These are phyloP conservation scores for Conticribra guillardii DNA, from an alignment of 108 stramenopile genomes.

Conservation along the genomic window DNA sequence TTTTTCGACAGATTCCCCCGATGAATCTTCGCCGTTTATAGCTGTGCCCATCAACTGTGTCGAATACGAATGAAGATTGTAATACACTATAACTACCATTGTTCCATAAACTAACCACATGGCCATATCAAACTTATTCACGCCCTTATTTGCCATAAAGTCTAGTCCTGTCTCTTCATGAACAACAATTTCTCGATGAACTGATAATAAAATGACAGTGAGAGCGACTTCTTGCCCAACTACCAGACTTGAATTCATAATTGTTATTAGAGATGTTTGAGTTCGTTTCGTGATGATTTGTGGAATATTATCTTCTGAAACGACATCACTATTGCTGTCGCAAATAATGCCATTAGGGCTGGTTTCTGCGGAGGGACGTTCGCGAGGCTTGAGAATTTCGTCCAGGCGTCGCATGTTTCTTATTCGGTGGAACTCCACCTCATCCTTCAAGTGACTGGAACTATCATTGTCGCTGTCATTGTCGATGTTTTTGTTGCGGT, in stretches of 20 bases:
- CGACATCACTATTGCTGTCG: no score
- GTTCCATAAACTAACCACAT: constrained; percentile 37
- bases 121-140: constrained; percentile 16
- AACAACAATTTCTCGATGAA: constrained; percentile 48
- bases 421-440: constrained; percentile 4
- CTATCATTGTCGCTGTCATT: neutral
- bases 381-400: neutral
- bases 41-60: no score
- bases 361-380: neutral
- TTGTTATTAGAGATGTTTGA: constrained; percentile 14
- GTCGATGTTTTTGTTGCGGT: neutral
- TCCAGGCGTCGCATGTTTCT: neutral
- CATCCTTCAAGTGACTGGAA: neutral
- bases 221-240: constrained; percentile 80
- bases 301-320: no score
- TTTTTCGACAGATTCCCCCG: no score
- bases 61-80: no score
- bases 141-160: constrained; percentile 6
- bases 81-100: constrained; percentile 7
- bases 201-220: constrained; percentile 55
- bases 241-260: constrained; percentile 42
- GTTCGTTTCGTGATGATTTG: constrained; percentile 6
- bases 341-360: no score
- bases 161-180: constrained; percentile 13
- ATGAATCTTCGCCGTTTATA: no score